phyloP scores from a whole-genome alignment of 2,329 filamentous ascomycete species.

The Periconia digitata region DNA sequence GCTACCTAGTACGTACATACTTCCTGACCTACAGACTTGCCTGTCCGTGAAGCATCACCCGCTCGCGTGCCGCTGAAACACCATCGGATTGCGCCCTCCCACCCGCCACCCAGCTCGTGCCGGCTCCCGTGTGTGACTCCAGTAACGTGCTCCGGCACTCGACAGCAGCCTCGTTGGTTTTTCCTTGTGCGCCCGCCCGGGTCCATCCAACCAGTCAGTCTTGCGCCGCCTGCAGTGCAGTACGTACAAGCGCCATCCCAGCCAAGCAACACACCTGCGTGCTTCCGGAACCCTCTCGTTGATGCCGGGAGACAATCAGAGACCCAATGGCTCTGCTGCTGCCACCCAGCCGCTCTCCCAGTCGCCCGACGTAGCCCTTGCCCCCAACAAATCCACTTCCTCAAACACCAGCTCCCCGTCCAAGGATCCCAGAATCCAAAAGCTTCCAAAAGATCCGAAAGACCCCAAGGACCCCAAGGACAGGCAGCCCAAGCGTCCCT shows the following conservation, averaged over 20 bases:
- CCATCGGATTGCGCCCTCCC: constrained; percentile 15
- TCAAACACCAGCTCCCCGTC: constrained; percentile 27
- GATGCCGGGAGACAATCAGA: constrained; percentile 41
- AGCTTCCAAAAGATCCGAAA: constrained; percentile 11
- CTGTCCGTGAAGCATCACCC: neutral
- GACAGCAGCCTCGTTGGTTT: constrained; percentile 17
- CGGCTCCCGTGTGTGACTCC: constrained; percentile 25
- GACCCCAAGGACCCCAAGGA: constrained; percentile 30
- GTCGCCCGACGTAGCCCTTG: constrained; percentile 32
- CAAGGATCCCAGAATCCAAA: neutral
- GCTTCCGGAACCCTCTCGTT: constrained; percentile 23
- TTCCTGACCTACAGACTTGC: neutral
- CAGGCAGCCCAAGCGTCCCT: constrained; percentile 25
- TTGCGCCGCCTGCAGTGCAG: constrained; percentile 17
- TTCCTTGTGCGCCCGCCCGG: constrained; percentile 23
- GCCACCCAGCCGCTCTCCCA: constrained; percentile 35
- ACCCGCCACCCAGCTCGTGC: constrained; percentile 15
- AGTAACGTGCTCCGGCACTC: constrained; percentile 29
- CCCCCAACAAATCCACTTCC: constrained; percentile 27
- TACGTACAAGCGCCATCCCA: neutral
- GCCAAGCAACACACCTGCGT: neutral
- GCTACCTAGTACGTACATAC: too few relatives aligned
- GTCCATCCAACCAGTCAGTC: constrained; percentile 21
- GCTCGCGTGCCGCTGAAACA: constrained; percentile 26
- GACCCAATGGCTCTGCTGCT: constrained; percentile 40